Evolutionary conservation across 306 rosid genomes (phyloP).

Genomic region (Gillenia trifoliata): DNA sequence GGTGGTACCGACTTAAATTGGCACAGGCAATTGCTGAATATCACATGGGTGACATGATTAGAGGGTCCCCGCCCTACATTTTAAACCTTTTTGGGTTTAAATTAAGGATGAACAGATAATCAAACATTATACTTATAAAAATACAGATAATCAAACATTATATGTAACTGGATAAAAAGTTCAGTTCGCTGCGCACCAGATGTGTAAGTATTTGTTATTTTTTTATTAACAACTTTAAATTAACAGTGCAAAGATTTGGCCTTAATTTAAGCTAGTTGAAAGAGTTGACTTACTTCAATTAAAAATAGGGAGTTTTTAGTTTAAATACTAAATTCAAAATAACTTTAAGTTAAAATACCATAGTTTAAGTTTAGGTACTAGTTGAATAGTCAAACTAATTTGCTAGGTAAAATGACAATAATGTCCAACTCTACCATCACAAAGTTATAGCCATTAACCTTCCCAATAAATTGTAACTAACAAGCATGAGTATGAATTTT

Average conservation of each 20-base stretch:
- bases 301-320: no score
- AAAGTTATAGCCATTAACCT: no score
- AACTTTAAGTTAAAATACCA: no score
- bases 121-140: not conserved
- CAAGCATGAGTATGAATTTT: no score
- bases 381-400: no score
- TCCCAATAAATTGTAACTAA: no score
- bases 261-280: not conserved
- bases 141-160: not conserved
- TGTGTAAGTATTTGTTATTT: not conserved
- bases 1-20: not conserved
- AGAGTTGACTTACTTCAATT: no score
- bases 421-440: no score
- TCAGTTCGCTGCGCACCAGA: not conserved
- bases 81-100: not conserved
- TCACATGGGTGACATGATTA: slow-evolving; percentile 10
- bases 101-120: not conserved
- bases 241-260: not conserved
- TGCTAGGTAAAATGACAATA: no score
- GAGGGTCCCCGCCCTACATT: not conserved
- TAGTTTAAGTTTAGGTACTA: no score
- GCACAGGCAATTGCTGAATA: not conserved
- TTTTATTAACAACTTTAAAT: not conserved
- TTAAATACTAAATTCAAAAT: no score
- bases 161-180: not conserved